phyloP scores from a whole-genome alignment of 2,329 filamentous ascomycete species.

The Sporothrix pallida region DNA sequence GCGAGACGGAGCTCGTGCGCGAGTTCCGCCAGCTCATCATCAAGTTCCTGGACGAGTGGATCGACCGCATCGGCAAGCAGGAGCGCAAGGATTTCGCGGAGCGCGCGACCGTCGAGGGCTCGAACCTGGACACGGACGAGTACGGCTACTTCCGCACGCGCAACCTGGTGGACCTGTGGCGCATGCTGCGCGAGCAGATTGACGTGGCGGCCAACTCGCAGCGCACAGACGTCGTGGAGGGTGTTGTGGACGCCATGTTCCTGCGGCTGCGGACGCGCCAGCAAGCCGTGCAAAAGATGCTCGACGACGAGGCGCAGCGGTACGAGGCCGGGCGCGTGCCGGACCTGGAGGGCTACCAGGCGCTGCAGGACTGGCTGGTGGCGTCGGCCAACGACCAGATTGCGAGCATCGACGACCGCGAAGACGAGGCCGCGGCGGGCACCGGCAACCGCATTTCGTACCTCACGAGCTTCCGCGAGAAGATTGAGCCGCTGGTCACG shows the following conservation, averaged over 20 bases:
- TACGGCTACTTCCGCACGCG: constrained; percentile 92
- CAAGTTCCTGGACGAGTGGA: constrained; percentile 95
- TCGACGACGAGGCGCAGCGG: constrained; percentile 81
- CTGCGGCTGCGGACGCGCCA: constrained; percentile 82
- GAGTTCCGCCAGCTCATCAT: constrained; percentile 96
- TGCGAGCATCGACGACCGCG: constrained; percentile 92
- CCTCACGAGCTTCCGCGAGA: constrained; percentile 81
- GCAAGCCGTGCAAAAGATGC: constrained; percentile 82
- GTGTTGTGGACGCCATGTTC: constrained; percentile 96
- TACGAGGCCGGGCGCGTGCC: constrained; percentile 65
- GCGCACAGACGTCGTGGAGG: constrained; percentile 88
- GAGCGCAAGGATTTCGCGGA: constrained; percentile 83
- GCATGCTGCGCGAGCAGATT: constrained; percentile 93
- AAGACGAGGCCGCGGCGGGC: constrained; percentile 57
- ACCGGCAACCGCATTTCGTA: constrained; percentile 68
- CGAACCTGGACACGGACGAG: constrained; percentile 82
- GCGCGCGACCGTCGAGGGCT: constrained; percentile 72
- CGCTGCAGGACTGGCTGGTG: constrained; percentile 92
- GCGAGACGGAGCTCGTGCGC: constrained; percentile 86
- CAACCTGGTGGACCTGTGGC: constrained; percentile 93
- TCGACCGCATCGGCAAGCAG: constrained; percentile 84
- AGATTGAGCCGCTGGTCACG: constrained; percentile 81
- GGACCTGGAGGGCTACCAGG: constrained; percentile 72
- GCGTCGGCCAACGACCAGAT: constrained; percentile 98
- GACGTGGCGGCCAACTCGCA: constrained; percentile 83